Evolutionary conservation across 148 eudicot species (phyloP), one percentile per base, ranked within the genome.

Genomic region (Hydrangea macrophylla): DNA sequence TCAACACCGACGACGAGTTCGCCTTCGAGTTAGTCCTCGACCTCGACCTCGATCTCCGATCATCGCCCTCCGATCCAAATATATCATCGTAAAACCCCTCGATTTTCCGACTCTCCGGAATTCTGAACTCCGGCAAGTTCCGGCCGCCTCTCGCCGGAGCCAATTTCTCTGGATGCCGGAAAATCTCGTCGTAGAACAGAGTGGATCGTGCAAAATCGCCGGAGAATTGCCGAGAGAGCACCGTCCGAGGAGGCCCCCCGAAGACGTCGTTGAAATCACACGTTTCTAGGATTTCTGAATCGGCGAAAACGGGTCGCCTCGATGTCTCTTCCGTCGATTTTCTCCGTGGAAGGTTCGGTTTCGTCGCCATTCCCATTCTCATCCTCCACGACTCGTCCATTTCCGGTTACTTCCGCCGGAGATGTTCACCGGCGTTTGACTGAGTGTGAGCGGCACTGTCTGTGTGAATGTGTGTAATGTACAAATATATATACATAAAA

Each of bases 351-450:
- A 26, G 58, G 70, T 64, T 45, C 33, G 32, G 62, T 32, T 58
- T 35, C 55, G 60, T 60, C 22, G 69, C 2, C 62, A 68, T 60
- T 59, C 86, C 88, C 78, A 81, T 85, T 35, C 73, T 70, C 85
- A 76, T 78, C 33, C 90, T 70, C 88, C 93, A 85, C 0, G 93
- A 85, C 60, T 85, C 93, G 42, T 81, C 88, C 93, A 84, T 84
- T 53, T 35, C 23, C 25, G 22, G 51, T 13, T 25, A 68, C 3
- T 45, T 15, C 17, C 10, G 69, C 7, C 33, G 53, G 51, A 15
- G 20, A 32, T 10, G 3, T 53, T 42, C 25, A 31, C 22, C 27
- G 35, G 39, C 36, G 10, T 10, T 5, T 45, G 30, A 48, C 9
- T 22, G 25, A 48, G 30, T 33, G 61, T 45, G 53, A n/a, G 33